Conservation (phyloP, 2,329 filamentous ascomycete genomes). For the Venturia asperata region DNA sequence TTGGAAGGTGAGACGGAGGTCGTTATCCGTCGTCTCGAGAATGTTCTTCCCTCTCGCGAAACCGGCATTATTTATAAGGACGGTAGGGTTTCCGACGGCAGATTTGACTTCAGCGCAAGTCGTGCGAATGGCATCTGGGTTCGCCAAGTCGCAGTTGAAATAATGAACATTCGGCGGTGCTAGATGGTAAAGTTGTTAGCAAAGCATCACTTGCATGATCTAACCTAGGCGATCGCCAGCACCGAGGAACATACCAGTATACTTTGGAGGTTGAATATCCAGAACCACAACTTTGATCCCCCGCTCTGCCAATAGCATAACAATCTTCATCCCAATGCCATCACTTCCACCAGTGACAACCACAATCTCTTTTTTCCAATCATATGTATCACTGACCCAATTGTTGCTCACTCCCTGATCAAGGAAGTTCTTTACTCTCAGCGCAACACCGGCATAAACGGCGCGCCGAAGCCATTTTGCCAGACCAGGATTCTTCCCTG, state of each 20-base stretch:
- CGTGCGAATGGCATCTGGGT: slow-evolving; percentile 44
- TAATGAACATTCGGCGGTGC: slow-evolving; percentile 52
- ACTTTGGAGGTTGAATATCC: slow-evolving; percentile 59
- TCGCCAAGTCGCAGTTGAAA: slow-evolving; percentile 64
- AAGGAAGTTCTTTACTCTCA: slow-evolving; percentile 45
- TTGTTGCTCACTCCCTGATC: slow-evolving; percentile 46
- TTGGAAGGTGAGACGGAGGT: slow-evolving; percentile 61
- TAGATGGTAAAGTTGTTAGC: slow-evolving; percentile 22
- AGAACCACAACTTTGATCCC: slow-evolving; percentile 63
- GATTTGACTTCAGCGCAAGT: slow-evolving; percentile 48
- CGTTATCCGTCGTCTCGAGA: slow-evolving; percentile 49
- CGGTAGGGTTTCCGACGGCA: slow-evolving; percentile 56
- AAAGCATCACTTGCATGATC: not conserved
- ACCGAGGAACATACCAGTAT: slow-evolving; percentile 31
- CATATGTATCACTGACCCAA: slow-evolving; percentile 49
- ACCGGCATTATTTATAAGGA: slow-evolving; percentile 68
- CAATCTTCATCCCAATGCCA: slow-evolving; percentile 63
- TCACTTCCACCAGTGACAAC: slow-evolving; percentile 68
- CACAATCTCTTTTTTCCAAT: slow-evolving; percentile 63
- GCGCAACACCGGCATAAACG: slow-evolving; percentile 46
- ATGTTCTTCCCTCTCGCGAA: slow-evolving; percentile 56
- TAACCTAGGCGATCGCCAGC: not conserved
- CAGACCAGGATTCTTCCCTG: slow-evolving; percentile 39
- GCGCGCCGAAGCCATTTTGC: slow-evolving; percentile 49
- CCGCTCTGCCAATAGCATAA: slow-evolving; percentile 56